Conservation (phyloP, 345 rosid genomes). For the Brassica cretica region DNA sequence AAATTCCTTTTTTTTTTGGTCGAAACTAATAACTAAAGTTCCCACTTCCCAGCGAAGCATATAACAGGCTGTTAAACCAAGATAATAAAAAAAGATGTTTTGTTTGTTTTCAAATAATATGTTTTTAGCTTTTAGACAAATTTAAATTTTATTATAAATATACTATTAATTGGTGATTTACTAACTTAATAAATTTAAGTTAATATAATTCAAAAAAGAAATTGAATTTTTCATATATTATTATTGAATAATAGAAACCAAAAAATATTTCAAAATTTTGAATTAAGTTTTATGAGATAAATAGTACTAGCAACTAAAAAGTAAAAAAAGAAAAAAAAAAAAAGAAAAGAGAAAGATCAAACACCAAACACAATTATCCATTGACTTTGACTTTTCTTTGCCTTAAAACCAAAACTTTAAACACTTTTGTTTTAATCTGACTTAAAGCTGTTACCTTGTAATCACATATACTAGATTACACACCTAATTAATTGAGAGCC, state of each 20-base stretch:
- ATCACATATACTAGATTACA: not conserved
- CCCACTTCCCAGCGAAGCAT: constrained; percentile 13
- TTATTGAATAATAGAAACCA: no score
- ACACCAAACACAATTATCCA: constrained; percentile 20
- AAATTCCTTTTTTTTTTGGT: not conserved
- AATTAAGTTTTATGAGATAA: not conserved
- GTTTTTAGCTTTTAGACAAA: no score
- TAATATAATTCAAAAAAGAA: no score
- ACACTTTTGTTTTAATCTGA: not conserved
- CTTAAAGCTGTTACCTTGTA: constrained; percentile 22
- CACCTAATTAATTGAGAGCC: not conserved
- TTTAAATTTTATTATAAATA: not conserved
- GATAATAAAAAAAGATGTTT: not conserved
- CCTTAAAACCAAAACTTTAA: not conserved
- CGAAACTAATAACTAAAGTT: not conserved
- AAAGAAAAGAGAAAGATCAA: not conserved
- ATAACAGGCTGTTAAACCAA: constrained; percentile 21
- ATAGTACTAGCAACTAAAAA: not conserved
- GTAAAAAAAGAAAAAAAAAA: not conserved
- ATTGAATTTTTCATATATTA: no score
- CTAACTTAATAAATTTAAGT: not conserved
- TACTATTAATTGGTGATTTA: not conserved
- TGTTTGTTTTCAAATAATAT: not conserved
- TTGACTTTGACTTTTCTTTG: constrained; percentile 31
- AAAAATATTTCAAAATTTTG: no score